Percentiles rank a stretch among this genome's conserved stretches.
These are phyloP conservation scores for Fusarium sp. DNA, from an alignment of 2,329 filamentous ascomycete genomes.

Conservation along the genomic window DNA sequence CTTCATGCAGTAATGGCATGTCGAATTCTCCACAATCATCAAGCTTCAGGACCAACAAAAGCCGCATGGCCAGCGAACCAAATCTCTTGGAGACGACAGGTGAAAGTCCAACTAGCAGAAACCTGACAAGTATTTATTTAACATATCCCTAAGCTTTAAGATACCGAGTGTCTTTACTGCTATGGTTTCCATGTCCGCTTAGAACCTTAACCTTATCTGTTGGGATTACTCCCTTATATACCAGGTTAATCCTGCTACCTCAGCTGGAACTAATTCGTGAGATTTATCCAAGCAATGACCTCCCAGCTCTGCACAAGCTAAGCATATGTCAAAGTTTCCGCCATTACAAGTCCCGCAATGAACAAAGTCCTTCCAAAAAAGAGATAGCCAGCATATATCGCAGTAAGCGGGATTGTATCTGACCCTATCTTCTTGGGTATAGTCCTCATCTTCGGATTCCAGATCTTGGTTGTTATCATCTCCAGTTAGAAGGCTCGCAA, in stretches of 20 bases:
- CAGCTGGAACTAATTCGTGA: not conserved
- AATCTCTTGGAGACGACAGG: no score
- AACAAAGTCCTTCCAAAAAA: fast-evolving
- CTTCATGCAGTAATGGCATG: not conserved
- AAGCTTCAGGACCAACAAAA: not conserved
- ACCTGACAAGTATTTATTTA: no score
- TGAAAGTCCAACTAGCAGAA: no score
- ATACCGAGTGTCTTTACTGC: no score
- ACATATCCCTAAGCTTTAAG: no score
- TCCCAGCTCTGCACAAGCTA: not conserved
- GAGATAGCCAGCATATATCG: fast-evolving
- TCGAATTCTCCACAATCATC: fast-evolving
- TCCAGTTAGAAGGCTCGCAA: fast-evolving
- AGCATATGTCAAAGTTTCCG: not conserved
- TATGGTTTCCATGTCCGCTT: no score
- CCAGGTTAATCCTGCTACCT: no score
- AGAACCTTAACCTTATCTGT: no score
- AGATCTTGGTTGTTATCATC: fast-evolving
- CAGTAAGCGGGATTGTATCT: fast-evolving
- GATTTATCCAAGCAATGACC: not conserved
- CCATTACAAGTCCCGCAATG: fast-evolving
- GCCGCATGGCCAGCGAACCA: not conserved
- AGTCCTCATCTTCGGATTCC: fast-evolving
- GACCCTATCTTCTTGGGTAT: fast-evolving
- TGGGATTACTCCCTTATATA: no score